A percentile compares a stretch with the other conserved stretches of the same genome.
phyloP scores from a whole-genome alignment of 257 asterid genomes.

The Penstemon newberryi region DNA sequence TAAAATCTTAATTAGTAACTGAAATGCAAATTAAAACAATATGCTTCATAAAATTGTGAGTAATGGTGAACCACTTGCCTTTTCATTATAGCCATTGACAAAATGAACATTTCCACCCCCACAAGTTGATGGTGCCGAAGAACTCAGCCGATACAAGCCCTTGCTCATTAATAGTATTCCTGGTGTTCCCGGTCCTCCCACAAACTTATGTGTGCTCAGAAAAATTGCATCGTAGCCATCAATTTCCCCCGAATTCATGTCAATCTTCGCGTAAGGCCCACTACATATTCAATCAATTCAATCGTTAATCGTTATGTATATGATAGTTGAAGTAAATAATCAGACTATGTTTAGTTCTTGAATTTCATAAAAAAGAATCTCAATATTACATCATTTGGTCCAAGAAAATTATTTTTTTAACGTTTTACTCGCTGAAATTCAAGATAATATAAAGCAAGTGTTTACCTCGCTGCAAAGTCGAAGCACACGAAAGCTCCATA shows the following conservation, averaged over 20 bases:
- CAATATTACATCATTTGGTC: no score
- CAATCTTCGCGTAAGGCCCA: slow-evolving; percentile 54
- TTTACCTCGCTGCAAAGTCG: slow-evolving; percentile 69
- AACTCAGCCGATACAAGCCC: slow-evolving; percentile 46
- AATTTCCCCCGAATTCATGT: slow-evolving; percentile 50
- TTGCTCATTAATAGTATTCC: slow-evolving; percentile 60
- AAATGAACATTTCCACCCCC: slow-evolving; percentile 73
- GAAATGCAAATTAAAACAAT: not conserved
- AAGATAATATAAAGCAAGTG: not conserved
- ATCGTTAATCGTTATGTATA: no score
- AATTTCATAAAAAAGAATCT: no score
- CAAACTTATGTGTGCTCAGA: slow-evolving; percentile 62
- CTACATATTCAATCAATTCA: slow-evolving; percentile 25
- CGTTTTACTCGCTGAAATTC: no score
- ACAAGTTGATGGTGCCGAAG: slow-evolving; percentile 68
- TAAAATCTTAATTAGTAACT: not conserved
- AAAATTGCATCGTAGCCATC: slow-evolving; percentile 67
- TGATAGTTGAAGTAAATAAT: no score
- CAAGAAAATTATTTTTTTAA: no score
- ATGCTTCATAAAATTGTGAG: not conserved
- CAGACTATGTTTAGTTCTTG: no score
- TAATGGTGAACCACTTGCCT: slow-evolving; percentile 36
- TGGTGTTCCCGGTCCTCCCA: slow-evolving; percentile 84
- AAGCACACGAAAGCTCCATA: slow-evolving; percentile 69
- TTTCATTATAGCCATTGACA: slow-evolving; percentile 43